Evolutionary conservation across 345 rosid genomes (phyloP), one percentile per base, ranked within the genome.

Genomic region (Eucalyptus cladocalyx): DNA sequence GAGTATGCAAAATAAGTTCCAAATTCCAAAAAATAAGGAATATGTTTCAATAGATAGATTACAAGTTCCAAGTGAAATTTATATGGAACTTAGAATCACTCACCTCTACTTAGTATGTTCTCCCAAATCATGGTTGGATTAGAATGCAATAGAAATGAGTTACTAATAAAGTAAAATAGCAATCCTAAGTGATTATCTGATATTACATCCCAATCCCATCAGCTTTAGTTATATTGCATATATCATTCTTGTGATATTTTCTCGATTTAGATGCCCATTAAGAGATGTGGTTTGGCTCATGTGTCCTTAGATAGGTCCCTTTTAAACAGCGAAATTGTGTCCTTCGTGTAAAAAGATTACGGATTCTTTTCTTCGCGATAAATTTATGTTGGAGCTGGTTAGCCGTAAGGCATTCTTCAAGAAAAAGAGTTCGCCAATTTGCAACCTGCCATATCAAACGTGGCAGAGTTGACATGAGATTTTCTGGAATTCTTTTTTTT

Each of bases 11-110:
- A 19, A 53, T 53, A 53, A 53, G 10, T 53, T 19, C 0, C 2
- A 53, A 19, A 10, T 53, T 53, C 5, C 4, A 19, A 53, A 53
- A 53, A 53, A 53, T 53, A 19, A 53, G 10, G 5, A 53, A 53
- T 53, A 53, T 19, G 10, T 3, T 53, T 53, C 2, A 19, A 53
- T 0, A 2, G 0, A 53, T 3, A 3, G 2, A 53, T 53, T 53
- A 19, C 10, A 8, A 53, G 10, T 53, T 53, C 0, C 0, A 3
- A 0, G 2, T 7, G 2, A 53, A 8, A 53, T 4, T 53, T 53
- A 53, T 19, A 19, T 19, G 4, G 10, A 53, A 53, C 56, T 53
- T 53, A 53, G 1, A 53, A 53, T 53, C 56, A 53, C 18, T 15
- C 56, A 8, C 56, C 24, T 4, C 9, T 53, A 53, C 24, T 19